phyloP scores from a whole-genome alignment of 2,329 filamentous ascomycete genomes.

The Beauveria medogensis region DNA sequence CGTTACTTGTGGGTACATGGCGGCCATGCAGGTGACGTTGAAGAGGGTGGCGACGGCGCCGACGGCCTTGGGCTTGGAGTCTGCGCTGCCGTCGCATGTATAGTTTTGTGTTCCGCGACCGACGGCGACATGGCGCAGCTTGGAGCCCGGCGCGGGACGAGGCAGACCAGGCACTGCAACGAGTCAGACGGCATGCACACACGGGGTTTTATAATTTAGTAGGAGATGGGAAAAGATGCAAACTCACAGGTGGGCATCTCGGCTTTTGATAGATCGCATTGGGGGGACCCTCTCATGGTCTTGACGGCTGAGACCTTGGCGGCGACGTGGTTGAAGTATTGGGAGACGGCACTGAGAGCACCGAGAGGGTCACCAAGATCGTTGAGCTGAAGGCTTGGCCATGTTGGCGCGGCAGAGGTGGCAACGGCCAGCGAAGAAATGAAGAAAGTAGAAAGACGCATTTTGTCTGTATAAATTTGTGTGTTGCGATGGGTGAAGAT shows the following conservation, averaged over 20 bases:
- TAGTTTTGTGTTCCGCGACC: slow-evolving; percentile 93
- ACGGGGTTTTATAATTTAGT: too few species aligned
- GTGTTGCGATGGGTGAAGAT: background rate
- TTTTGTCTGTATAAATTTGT: slow-evolving; percentile 26
- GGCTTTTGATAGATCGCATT: slow-evolving; percentile 48
- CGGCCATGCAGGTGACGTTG: slow-evolving; percentile 75
- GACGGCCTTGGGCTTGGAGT: slow-evolving; percentile 53
- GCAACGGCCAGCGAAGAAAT: slow-evolving; percentile 36
- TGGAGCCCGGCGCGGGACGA: slow-evolving; percentile 49
- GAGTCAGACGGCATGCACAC: background rate
- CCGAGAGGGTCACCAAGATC: slow-evolving; percentile 28
- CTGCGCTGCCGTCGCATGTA: slow-evolving; percentile 58
- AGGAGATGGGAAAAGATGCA: background rate
- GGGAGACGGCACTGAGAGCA: slow-evolving; percentile 40
- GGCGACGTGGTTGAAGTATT: slow-evolving; percentile 54
- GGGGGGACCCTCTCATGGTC: slow-evolving; percentile 30
- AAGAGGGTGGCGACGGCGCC: slow-evolving; percentile 81
- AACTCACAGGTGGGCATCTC: slow-evolving; percentile 33
- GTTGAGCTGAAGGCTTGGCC: slow-evolving; percentile 29
- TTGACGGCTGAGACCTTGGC: slow-evolving; percentile 43
- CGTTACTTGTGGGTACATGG: slow-evolving; percentile 60
- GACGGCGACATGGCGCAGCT: slow-evolving; percentile 69
- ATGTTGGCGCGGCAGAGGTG: slow-evolving; percentile 38
- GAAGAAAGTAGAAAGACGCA: slow-evolving; percentile 43
- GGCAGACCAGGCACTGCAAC: slow-evolving; percentile 44